Evolutionary conservation across 140 eudicot species (phyloP), one percentile per base, ranked within the genome.

Genomic region (Flaveria floridana): DNA sequence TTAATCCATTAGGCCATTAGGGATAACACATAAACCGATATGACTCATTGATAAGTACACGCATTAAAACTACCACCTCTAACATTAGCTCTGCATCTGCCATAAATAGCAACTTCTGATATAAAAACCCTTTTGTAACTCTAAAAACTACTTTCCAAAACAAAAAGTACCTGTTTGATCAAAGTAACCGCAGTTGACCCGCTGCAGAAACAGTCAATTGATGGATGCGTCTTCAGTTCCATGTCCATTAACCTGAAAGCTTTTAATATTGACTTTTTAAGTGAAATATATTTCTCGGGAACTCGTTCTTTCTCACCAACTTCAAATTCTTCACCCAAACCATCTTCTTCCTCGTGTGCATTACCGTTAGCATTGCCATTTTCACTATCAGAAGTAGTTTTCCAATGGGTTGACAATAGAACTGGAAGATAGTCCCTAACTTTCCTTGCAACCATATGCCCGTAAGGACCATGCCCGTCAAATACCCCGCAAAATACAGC

Each of bases 381-480:
- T 59, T 75, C 84, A 62, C 7, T 39, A 68, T 68, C 68, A 3
- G 81, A 79, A 73, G 20, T 47, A 67, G 72, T 18, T 28, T 68
- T 74, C 96, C 92, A 89, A 52, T 89, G 83, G 2, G 95, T 70
- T 2, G 85, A 84, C 41, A 92, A 72, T 71, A 85, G 46, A 70
- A 87, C 78, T 1, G 97, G 97, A 76, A 92, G 96, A 62, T 80
- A 66, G 21, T 92, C 95, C 55, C 96, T 76, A 73, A 92, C 96
- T 87, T 82, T 87, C 75, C 92, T 89, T 10, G 97, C 95, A 30
- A 89, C 97, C 96, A 92, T 83, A 81, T 89, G 97, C 59, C 97
- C 97, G 7, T 85, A 87, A 2, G 97, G 97, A 70, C 97, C 97
- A 59, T 91, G 97, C 73, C 97, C 97, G 46, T 91, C 97, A 81